Conservation (phyloP, 1,284 basidiomycete genomes). For the Kwoniella shivajii region DNA sequence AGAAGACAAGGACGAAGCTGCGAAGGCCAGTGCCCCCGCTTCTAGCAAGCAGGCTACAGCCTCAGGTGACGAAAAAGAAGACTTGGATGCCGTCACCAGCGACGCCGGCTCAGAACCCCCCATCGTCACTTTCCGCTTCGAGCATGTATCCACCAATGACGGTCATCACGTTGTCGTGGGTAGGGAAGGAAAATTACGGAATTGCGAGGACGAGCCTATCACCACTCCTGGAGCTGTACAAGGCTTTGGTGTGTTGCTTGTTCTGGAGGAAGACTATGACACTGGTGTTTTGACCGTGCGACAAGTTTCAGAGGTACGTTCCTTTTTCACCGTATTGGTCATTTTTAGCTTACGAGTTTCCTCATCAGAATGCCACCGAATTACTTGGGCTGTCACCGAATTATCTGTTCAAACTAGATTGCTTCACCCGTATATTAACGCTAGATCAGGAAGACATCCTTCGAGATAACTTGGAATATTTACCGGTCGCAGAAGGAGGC, state of each 20-base stretch:
- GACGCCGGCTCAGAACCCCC: conserved; percentile 35
- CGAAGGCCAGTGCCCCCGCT: conserved; percentile 10
- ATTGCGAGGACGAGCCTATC: conserved; percentile 88
- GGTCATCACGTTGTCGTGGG: conserved; percentile 76
- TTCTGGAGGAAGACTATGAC: conserved; percentile 68
- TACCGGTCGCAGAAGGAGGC: conserved; percentile 59
- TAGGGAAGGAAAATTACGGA: conserved; percentile 66
- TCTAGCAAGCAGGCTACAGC: conserved; percentile 27
- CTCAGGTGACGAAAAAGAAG: conserved; percentile 18
- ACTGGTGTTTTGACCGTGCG: conserved; percentile 65
- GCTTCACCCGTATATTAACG: conserved; percentile 73
- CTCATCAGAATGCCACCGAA: conserved; percentile 63
- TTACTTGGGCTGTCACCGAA: conserved; percentile 73
- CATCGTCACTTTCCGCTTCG: conserved; percentile 66
- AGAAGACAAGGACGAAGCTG: conserved; percentile 1
- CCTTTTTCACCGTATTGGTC: neutral
- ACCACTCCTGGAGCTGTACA: conserved; percentile 82
- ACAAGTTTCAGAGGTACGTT: conserved; percentile 76
- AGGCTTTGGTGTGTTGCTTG: conserved; percentile 80
- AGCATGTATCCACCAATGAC: conserved; percentile 68
- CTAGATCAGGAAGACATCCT: conserved; percentile 71
- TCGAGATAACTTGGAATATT: conserved; percentile 75
- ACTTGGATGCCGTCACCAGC: conserved; percentile 8
- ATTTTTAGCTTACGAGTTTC: conserved; percentile 9
- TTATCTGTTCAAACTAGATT: conserved; percentile 75